Evolutionary conservation across 176 grass and related monocot genomes (phyloP), one percentile per base, ranked within the genome.

Genomic region (Melocanna baccifera): DNA sequence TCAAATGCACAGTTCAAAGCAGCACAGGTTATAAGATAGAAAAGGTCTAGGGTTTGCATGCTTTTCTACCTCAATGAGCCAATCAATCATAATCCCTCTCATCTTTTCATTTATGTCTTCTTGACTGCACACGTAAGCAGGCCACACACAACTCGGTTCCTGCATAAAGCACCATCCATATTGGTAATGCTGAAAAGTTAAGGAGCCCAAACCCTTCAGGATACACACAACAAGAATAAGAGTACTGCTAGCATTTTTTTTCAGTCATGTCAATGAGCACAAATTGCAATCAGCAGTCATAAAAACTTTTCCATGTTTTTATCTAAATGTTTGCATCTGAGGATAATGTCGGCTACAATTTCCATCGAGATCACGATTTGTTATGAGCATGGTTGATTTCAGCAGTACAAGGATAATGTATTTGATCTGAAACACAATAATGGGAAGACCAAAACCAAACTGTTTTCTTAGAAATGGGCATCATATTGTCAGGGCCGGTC

Each of bases 41-140:
- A 58, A 41, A 37, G 64, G 51, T 42, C 19, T n/a, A 52, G 26
- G 32, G 43, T 52, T 68, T 68, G 29, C 22, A 69, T 36, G 36
- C 7, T 61, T 87, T 80, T 59, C 26, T 87, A 99, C 96, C 96
- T 96, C 96, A 41, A 96, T 91, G 12, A 99, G 78, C 97, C 91
- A 94, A 53, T 99, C 90, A 79, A 96, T 85, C 19, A 99, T 70
- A 80, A 99, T 99, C 26, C 90, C 91, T 84, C 93, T 87, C 97
- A 99, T 99, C 84, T 90, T 94, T 89, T 92, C 71, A 76, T 92
- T 99, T 67, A 99, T 94, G 79, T 96, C 97, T 81, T 80, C 69
- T 69, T 99, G 88, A 30, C 53, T 87, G 47, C 86, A 93, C 93
- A 99, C 96, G 84, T 96, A 99, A 77, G 91, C 86, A 69, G 88